These are phyloP conservation scores for Phaeosphaeria sp. DNA, from an alignment of 2,329 filamentous ascomycete species.

Conservation along the genomic window DNA sequence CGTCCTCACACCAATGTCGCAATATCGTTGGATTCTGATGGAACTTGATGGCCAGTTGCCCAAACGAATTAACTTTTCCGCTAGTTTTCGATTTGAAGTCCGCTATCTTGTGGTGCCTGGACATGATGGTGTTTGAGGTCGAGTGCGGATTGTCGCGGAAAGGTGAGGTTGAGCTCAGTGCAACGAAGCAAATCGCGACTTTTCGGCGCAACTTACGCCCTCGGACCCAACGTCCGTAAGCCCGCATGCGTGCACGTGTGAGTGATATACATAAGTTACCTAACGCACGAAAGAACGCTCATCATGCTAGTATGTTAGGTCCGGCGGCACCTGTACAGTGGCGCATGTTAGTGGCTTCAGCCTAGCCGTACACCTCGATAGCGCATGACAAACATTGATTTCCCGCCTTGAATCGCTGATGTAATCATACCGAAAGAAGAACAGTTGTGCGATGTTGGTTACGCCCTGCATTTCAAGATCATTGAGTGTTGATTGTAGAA, in stretches of 20 bases:
- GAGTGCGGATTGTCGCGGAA: background rate
- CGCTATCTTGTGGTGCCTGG: conserved; percentile 10
- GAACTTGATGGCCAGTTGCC: conserved; percentile 25
- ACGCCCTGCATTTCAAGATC: background rate
- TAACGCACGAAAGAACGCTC: background rate
- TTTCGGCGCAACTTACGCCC: too few relatives aligned
- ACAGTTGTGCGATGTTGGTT: background rate
- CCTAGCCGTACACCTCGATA: background rate
- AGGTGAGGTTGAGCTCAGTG: background rate
- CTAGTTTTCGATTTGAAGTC: conserved; percentile 16
- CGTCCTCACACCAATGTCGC: conserved; percentile 24
- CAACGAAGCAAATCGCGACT: too few relatives aligned
- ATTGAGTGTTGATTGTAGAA: background rate
- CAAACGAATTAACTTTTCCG: conserved; percentile 19
- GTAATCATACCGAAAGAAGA: background rate
- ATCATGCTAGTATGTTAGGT: background rate
- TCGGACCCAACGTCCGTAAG: background rate
- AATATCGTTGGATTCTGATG: conserved; percentile 22
- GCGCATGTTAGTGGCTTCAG: background rate
- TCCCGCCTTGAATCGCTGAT: background rate
- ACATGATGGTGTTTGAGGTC: background rate
- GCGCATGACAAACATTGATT: background rate
- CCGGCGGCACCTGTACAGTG: background rate
- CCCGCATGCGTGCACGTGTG: background rate
- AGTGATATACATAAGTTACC: background rate